These are phyloP conservation scores for Plasmodium fragile DNA, from an alignment of 169 alveolate species.

Conservation along the genomic window DNA sequence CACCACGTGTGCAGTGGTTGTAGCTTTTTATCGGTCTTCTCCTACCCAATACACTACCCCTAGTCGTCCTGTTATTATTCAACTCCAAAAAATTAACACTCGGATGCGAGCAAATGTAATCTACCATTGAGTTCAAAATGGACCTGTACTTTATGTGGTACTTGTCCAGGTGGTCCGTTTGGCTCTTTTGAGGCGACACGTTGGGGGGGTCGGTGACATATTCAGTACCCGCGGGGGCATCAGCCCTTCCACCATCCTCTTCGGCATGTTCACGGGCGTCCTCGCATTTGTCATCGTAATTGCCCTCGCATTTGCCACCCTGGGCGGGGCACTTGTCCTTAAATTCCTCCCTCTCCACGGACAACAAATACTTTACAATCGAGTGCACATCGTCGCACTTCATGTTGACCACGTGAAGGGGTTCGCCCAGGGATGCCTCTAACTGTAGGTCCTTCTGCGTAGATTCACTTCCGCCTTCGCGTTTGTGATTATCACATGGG, in stretches of 20 bases:
- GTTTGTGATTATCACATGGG: not conserved
- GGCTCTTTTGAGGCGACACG: not conserved
- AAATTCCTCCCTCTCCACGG: slow-evolving; percentile 1
- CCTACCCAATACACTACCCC: not conserved
- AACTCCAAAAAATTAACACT: not conserved
- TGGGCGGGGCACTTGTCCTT: not conserved
- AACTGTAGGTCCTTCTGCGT: not conserved
- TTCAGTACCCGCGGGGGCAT: not conserved
- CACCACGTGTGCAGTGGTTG: not conserved
- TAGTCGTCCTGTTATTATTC: not conserved
- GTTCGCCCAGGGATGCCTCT: not conserved
- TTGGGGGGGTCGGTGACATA: not conserved
- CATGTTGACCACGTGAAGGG: not conserved
- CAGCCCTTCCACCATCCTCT: not conserved
- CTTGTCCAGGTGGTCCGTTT: not conserved
- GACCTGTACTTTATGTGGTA: slow-evolving; percentile 1
- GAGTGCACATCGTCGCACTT: not conserved
- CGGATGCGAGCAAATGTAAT: not conserved
- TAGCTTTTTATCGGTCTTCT: not conserved
- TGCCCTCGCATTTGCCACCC: not conserved
- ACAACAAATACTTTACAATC: not conserved
- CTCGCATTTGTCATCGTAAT: not conserved
- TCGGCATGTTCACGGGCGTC: not conserved
- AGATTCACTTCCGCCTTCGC: not conserved
- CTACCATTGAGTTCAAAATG: slow-evolving; percentile 23